Evolutionary conservation across 1,284 basidiomycete species (phyloP), one percentile per base, ranked within the genome.

Genomic region (Cutaneotrichosporon spelunceum): DNA sequence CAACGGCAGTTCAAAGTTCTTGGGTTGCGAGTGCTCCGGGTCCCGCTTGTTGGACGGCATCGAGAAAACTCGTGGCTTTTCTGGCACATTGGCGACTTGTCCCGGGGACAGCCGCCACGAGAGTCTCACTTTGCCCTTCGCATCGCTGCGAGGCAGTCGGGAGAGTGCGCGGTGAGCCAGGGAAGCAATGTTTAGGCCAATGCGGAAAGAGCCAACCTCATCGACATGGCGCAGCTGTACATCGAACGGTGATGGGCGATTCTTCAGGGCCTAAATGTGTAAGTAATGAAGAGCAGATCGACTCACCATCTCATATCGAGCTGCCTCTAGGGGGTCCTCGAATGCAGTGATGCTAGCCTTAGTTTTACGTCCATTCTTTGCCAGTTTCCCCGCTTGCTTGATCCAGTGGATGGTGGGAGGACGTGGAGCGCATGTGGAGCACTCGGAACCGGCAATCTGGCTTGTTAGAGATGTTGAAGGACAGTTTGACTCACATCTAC

Each of bases 151-250:
- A 9, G 93, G 93, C 34, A 97, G 83, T 49, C 90, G 86, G 0
- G 91, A 87, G 36, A 89, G 76, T 0, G 93, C 93, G 42, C 91
- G 89, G 75, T 97, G 93, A 60, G 92, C 83, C 36, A 97, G 83
- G 1, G 93, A 91, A 0, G 88, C 84, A 42, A 92, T 83, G 72
- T 97, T 97, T 71, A 95, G 84, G 27, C 91, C 93, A 48, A 97
- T 87, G 56, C 89, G 86, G 56, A 95, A 86, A 45, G 84, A 83
- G 0, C 91, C 93, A 2, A 82, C 74, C 4, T 45, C 49, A 49
- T 72, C 66, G 61, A 88, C 85, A n/a, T 91, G 80, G 64, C 86
- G 88, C 33, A 95, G 83, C 74, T 94, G 91, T 0, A 93, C 89
- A 34, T 93, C 84, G 73, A 97, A 94, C 0, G 93, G 88, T 48